Base-by-base conservation (phyloP, 768 basidiomycete species). In the Pisolithus sp. region DNA sequence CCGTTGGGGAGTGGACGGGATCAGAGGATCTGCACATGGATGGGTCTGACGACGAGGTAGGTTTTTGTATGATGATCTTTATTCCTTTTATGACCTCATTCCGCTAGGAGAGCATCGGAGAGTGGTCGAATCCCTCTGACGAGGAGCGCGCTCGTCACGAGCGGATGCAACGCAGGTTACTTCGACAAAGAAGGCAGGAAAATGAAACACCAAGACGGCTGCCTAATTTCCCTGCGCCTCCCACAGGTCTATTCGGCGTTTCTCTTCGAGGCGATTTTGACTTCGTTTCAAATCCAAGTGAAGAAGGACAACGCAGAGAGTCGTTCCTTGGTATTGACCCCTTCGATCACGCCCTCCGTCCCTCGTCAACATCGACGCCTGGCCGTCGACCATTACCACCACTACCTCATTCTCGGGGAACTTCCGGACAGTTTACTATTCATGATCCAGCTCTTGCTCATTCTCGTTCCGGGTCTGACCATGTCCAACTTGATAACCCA, bases 51-150 rank as follows among this genome's bases (percentile, higher is more conserved):
- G 83, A 87, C 57, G 83, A 87, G 73, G 89, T 89, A 58, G 49
- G 75, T 62, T 48, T 45, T 8, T 41, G 17, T 36, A 7, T 7
- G 12, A 18, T 34, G n/a, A 18, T 3, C 8, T 2, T 26, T 13
- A 13, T 20, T 39, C 48, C 55, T 53, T 51, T 40, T 34, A 12
- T 39, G 45, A 54, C 18, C 40, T 52, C 28, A 57, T 52, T 40
- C 55, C 49, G 51, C 26, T 55, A 68, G 57, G 72, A 89, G 83
- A 90, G 87, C 58, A 84, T 89, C 46, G 89, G 88, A 24, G 89
- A 93, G 70, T 93, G 80, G 79, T 93, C 90, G 21, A 93, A 93
- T 61, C 90, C 90, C 17, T 93, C 90, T 23, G 90, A 93, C 61
- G 90, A 93, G 67, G 90, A 93, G 62, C 79, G 85, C 26, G 89